A percentile compares a stretch with the other conserved stretches of the same genome.
Evolutionary conservation across 1,139 yeast genomes (phyloP).

Genomic region (Wickerhamomyces sp.): DNA sequence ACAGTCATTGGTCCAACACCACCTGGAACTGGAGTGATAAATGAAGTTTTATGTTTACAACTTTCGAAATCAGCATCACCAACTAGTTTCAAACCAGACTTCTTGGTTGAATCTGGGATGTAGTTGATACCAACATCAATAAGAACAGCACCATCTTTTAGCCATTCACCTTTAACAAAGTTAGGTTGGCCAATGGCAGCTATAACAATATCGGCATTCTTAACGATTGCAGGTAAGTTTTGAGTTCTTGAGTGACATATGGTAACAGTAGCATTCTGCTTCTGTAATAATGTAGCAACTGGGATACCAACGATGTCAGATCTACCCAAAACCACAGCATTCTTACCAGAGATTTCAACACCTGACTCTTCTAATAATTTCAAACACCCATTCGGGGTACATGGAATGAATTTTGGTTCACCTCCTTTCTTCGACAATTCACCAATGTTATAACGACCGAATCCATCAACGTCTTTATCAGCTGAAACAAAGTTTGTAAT

Average conservation of each 20-base stretch:
- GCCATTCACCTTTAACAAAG: slow-evolving; percentile 67
- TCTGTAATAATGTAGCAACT: slow-evolving; percentile 65
- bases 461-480: slow-evolving; percentile 77
- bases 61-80: slow-evolving; percentile 72
- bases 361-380: slow-evolving; percentile 63
- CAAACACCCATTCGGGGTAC: slow-evolving; percentile 77
- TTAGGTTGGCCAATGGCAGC: slow-evolving; percentile 76
- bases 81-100: slow-evolving; percentile 61
- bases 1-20: slow-evolving; percentile 92
- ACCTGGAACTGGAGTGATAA: slow-evolving; percentile 80
- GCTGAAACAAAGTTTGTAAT: slow-evolving; percentile 65
- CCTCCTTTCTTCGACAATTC: slow-evolving; percentile 73
- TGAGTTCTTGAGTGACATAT: slow-evolving; percentile 59
- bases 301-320: slow-evolving; percentile 85
- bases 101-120: slow-evolving; percentile 55
- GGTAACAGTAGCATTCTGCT: slow-evolving; percentile 73
- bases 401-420: slow-evolving; percentile 64
- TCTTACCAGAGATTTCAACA: slow-evolving; percentile 53
- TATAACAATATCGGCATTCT: slow-evolving; percentile 63
- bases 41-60: slow-evolving; percentile 52
- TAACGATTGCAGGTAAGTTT: slow-evolving; percentile 47
- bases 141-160: slow-evolving; percentile 63
- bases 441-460: slow-evolving; percentile 70
- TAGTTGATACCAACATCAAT: slow-evolving; percentile 81
- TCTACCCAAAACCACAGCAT: slow-evolving; percentile 76